Conservation (phyloP, 2,329 filamentous ascomycete genomes). For the Raffaelea albimanens region DNA sequence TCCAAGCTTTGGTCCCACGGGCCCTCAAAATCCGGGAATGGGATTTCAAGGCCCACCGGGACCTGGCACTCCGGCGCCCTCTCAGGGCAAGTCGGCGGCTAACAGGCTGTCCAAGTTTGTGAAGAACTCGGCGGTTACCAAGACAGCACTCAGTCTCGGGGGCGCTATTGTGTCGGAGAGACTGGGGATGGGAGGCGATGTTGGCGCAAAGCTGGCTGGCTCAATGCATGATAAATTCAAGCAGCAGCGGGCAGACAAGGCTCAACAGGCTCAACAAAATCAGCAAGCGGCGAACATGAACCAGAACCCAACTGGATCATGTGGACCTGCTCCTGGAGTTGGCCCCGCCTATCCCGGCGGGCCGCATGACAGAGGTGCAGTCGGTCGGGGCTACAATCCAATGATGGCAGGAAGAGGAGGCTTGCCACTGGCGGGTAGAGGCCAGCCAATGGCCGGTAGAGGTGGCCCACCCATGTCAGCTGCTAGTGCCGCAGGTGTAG, state of each 20-base stretch:
- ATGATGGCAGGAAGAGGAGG: too few relatives aligned
- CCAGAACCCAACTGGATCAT: too few relatives aligned
- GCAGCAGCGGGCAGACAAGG: slow-evolving; percentile 1
- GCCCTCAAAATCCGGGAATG: background rate
- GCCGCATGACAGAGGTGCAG: background rate
- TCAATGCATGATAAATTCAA: slow-evolving; percentile 7
- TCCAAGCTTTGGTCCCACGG: background rate
- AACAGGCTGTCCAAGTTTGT: slow-evolving; percentile 10
- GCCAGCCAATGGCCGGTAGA: too few relatives aligned
- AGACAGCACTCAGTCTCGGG: slow-evolving; percentile 7
- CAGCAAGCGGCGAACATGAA: background rate
- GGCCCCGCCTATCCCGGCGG: background rate
- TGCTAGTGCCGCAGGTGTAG: too few relatives aligned
- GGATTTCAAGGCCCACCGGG: background rate
- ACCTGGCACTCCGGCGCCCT: too few relatives aligned
- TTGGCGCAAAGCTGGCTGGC: slow-evolving; percentile 7
- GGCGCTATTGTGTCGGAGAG: slow-evolving; percentile 8
- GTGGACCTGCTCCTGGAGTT: background rate
- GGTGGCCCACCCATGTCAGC: too few relatives aligned
- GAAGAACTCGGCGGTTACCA: slow-evolving; percentile 12
- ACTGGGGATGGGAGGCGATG: slow-evolving; percentile 5
- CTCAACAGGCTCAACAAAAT: slow-evolving; percentile 1
- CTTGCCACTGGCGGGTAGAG: too few relatives aligned
- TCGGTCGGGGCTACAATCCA: background rate
- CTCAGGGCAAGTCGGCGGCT: too few relatives aligned